Evolutionary conservation across 108 stramenopile species (phyloP).

Genomic region (Chaetoceros tenuissimus): DNA sequence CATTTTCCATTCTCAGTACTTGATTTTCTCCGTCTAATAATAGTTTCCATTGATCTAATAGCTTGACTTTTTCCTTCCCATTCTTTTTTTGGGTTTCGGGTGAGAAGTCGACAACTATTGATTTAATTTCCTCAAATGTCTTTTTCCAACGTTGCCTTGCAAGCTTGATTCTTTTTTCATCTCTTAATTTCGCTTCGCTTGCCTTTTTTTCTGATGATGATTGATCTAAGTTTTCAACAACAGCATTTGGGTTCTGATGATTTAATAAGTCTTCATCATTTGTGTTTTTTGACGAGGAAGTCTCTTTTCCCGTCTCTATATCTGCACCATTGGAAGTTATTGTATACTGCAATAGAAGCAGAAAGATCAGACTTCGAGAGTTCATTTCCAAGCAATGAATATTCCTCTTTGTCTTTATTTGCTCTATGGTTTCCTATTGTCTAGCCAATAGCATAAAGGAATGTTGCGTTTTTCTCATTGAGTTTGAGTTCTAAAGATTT

Average conservation of each 20-base stretch:
- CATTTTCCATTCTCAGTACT: constrained; percentile 8
- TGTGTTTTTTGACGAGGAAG: too few species aligned
- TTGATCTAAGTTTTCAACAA: constrained; percentile 16
- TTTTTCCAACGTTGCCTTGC: constrained; percentile 39
- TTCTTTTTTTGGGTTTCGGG: constrained; percentile 8
- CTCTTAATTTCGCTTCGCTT: background rate
- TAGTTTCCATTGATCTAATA: constrained; percentile 39
- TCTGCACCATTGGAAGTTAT: too few species aligned
- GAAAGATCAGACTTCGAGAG: too few species aligned
- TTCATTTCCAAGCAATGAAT: too few species aligned
- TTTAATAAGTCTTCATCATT: too few species aligned
- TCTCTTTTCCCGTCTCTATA: too few species aligned
- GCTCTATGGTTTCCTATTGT: too few species aligned
- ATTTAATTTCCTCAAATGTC: constrained; percentile 51
- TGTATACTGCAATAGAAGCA: too few species aligned
- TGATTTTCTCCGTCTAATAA: constrained; percentile 33
- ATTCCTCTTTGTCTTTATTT: too few species aligned
- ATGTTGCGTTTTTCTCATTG: too few species aligned
- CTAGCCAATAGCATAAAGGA: too few species aligned
- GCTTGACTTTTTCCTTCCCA: constrained; percentile 1
- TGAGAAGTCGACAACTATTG: constrained; percentile 22
- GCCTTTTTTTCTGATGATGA: constrained; percentile 3
- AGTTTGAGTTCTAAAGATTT: too few species aligned
- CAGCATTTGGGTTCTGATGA: constrained; percentile 8
- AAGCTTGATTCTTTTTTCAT: constrained; percentile 7